These are phyloP conservation scores for Gnetum montanum DNA, from an alignment of 75 land plant species.

Conservation along the genomic window DNA sequence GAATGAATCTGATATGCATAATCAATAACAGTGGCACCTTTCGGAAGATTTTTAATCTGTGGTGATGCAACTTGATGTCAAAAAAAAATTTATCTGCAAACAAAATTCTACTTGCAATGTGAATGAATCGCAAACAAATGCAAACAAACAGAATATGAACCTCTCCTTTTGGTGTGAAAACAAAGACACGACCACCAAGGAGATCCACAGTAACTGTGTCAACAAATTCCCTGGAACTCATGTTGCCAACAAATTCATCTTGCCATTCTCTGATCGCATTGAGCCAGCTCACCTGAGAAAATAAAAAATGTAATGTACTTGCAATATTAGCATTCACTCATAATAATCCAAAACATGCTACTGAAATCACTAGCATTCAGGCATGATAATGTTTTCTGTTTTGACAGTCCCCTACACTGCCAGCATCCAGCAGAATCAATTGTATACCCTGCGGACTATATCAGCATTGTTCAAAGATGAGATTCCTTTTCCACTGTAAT, in stretches of 20 bases:
- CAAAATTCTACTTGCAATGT: too few species aligned
- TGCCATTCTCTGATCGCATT: conserved; percentile 99
- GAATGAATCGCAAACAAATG: too few species aligned
- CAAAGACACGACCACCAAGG: conserved; percentile 92
- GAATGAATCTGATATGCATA: conserved; percentile 95
- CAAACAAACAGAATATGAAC: conserved; percentile 28
- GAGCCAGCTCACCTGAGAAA: conserved; percentile 87
- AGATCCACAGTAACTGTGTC: conserved; percentile 88
- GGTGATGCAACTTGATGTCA: background rate
- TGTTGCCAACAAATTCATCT: conserved; percentile 97
- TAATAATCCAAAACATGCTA: too few species aligned
- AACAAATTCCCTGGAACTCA: conserved; percentile 97
- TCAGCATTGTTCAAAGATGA: conserved; percentile 53
- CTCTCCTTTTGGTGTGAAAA: conserved; percentile 97
- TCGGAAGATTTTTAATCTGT: conserved; percentile 97
- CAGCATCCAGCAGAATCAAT: conserved; percentile 3
- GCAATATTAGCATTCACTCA: too few species aligned
- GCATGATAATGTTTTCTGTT: background rate
- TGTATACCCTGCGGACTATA: conserved; percentile 82
- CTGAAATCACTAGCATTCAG: too few species aligned
- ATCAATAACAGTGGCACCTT: conserved; percentile 93
- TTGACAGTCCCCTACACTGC: background rate
- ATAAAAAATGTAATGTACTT: background rate
- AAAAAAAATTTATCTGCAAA: too few species aligned
- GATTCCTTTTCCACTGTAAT: conserved; percentile 67